Base-by-base conservation (phyloP, 805 yeast genomes). In the Candida broadrunensis region DNA sequence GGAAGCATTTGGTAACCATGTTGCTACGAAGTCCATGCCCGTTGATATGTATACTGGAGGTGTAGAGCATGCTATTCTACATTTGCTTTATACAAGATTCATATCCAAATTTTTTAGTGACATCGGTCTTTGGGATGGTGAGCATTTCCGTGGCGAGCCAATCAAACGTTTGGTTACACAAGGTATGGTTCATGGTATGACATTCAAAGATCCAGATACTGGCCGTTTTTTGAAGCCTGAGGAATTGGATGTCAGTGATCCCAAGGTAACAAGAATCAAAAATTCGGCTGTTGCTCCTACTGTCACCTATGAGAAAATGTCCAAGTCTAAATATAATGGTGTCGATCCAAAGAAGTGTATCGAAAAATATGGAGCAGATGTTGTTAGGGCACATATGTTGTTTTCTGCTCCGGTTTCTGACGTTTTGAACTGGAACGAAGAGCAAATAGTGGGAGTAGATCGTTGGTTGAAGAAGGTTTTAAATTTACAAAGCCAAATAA, bases 181-280 rank as follows among this genome's bases (percentile, higher is more conserved):
- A 60, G 99, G 99, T 14, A 93, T 93, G 99, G 99, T 93, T 3
- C 97, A 91, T 46, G 98, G 97, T 2, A 81, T 78, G 54, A 93
- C 99, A 0, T 86, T 59, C 50, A 67, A 71, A 6, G 83, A 90
- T 48, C 93, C 96, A 3, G 62, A 59, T 0, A 83, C 75, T 23
- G 93, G 91, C 0, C 65, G 81, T 42, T 91, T 85, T 58, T 67
- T 93, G 48, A 87, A 80, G 51, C 91, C 95, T 0, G 81, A 83
- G 1, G 97, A 93, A 51, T 58, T 87, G 11, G 82, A 76, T 30
- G 31, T 60, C 3, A 41, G 66, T 0, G 65, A 69, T 38, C 61
- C 73, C 0, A 51, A 48, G 0, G 60, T 58, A 2, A 83, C 84
- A 2, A 49, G 60, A 3, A 70, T 85, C 7, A 71, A 55, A 24